Conservation (phyloP, 441 rosid genomes). For the Hura crepitans region DNA sequence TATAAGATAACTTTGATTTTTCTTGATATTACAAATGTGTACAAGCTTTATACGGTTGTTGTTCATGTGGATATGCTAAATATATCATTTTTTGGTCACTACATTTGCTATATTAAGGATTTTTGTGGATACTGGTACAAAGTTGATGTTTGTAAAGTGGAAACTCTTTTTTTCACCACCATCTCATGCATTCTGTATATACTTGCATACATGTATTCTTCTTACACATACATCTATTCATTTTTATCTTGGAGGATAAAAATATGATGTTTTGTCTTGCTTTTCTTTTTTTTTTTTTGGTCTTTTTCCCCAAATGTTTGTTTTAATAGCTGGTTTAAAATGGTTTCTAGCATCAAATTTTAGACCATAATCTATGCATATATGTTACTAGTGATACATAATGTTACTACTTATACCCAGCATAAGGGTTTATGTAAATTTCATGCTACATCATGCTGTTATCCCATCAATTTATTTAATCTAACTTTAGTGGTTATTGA, state of each 20-base stretch:
- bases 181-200: not conserved
- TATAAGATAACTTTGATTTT: too few species aligned
- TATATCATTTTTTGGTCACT: constrained; percentile 96
- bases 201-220: not conserved
- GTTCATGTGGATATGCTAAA: constrained; percentile 96
- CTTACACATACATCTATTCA: not conserved
- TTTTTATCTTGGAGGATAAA: not conserved
- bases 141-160: constrained; percentile 90
- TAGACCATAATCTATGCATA: not conserved
- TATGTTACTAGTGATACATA: not conserved
- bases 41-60: constrained; percentile 86
- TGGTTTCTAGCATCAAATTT: too few species aligned
- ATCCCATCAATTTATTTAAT: not conserved
- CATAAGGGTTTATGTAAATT: too few species aligned
- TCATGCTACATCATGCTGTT: too few species aligned
- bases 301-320: too few species aligned
- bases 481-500: not conserved
- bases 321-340: not conserved
- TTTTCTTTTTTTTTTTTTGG: not conserved
- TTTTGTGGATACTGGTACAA: constrained; percentile 77
- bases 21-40: constrained; percentile 57
- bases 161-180: not conserved
- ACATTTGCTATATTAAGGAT: constrained; percentile 86
- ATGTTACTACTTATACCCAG: too few species aligned
- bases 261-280: not conserved